phyloP scores from a whole-genome alignment of 345 rosid species.

The Populus tremula region DNA sequence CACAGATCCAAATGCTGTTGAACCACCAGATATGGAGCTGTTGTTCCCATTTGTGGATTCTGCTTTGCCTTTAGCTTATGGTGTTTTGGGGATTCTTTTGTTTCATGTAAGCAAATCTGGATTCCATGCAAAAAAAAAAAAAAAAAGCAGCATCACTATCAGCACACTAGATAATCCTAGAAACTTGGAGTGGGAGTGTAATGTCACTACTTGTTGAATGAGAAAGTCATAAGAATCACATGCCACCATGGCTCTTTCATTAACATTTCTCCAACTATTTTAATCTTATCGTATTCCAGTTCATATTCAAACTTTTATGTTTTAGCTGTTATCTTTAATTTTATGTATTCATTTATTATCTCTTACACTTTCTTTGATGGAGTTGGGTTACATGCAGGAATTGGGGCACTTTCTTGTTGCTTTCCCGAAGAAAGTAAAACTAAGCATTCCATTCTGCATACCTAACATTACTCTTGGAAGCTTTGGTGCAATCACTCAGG shows the following conservation, averaged over 20 bases:
- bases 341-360: too few species aligned
- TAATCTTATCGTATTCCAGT: not conserved
- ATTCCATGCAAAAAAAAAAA: not conserved
- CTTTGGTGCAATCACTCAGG: slow-evolving; percentile 98
- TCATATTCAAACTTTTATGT: not conserved
- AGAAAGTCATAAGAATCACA: not conserved
- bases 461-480: slow-evolving; percentile 97
- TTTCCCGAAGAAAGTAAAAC: slow-evolving; percentile 82
- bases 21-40: slow-evolving; percentile 86
- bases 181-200: not conserved
- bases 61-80: slow-evolving; percentile 91
- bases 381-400: slow-evolving; percentile 53
- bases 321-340: too few species aligned
- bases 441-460: slow-evolving; percentile 90
- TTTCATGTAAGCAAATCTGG: slow-evolving; percentile 67
- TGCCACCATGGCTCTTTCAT: not conserved
- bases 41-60: slow-evolving; percentile 85
- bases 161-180: not conserved
- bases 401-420: slow-evolving; percentile 89
- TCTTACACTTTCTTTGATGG: not conserved
- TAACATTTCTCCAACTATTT: not conserved
- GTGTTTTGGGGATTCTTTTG: slow-evolving; percentile 78
- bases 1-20: slow-evolving; percentile 84
- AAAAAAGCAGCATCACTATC: not conserved
- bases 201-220: not conserved